Evolutionary conservation across 2,329 filamentous ascomycete genomes (phyloP).

Genomic region (Grosmannia penicillata): DNA sequence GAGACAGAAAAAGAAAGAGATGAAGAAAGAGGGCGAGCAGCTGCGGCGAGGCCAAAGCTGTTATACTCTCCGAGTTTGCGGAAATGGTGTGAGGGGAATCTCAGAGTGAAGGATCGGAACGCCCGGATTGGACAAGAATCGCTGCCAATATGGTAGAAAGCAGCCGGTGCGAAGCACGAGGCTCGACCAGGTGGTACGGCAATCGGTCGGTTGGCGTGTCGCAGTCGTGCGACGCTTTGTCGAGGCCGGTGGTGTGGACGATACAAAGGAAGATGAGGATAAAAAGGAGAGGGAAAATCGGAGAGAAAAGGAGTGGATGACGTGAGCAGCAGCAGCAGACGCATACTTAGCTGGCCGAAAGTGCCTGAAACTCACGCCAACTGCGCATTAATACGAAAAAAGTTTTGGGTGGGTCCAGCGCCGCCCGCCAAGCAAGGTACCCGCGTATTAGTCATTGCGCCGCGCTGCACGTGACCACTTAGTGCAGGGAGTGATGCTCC

Average conservation of each 20-base stretch:
- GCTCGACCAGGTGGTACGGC: conserved; percentile 5
- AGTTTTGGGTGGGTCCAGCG: background rate
- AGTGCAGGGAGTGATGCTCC: too few species aligned
- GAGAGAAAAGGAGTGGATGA: background rate
- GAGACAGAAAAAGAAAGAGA: background rate
- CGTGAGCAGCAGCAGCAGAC: background rate
- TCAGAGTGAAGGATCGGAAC: conserved; percentile 1
- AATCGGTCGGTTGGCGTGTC: conserved; percentile 6
- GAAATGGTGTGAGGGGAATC: background rate
- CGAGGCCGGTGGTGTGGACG: background rate
- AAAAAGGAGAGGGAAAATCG: background rate
- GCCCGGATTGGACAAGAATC: background rate
- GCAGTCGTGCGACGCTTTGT: conserved; percentile 8
- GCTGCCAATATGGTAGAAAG: background rate
- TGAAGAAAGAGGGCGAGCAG: background rate
- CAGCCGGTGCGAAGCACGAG: background rate
- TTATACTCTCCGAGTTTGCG: too few species aligned
- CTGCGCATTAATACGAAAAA: too few species aligned
- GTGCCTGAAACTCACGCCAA: too few species aligned
- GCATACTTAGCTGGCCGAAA: too few species aligned
- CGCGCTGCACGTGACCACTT: too few species aligned
- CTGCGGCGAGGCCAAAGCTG: background rate
- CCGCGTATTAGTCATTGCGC: too few species aligned
- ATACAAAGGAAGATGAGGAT: background rate
- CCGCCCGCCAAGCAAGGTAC: background rate